Evolutionary conservation across 2,329 filamentous ascomycete species (phyloP), one percentile per base, ranked within the genome.

Genomic region (Verticillium isaacii): DNA sequence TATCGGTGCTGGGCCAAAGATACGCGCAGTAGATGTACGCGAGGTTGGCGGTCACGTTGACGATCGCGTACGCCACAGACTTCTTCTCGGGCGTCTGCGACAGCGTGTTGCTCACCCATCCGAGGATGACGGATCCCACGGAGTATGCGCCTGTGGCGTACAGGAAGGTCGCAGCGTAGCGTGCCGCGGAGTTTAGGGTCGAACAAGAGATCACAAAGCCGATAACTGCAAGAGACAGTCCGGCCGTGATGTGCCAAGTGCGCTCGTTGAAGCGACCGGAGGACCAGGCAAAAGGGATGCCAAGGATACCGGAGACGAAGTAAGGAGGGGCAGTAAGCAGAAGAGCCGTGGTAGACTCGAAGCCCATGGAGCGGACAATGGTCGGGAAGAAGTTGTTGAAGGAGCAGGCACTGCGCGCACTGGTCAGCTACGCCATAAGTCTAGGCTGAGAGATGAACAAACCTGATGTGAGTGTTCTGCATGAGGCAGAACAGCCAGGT

Each of bases 81-180:
- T 88, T 85, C 75, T 92, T 92, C 4, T 89, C 86, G 0, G 89
- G 88, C 3, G 90, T 90, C n/a, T 89, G 82, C 1, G 89, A 89
- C 59, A 94, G 81, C 1, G 87, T 89, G 70, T 90, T 91, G 56
- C 84, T 86, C 65, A 93, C 92, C 91, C 91, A 95, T 2, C 87
- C 84, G 4, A 91, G 77, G 1, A 63, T 50, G 9, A 56, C 34
- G 34, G 56, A 58, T 36, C 59, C 61, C 14, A 63, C 54, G 29
- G 56, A 59, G 59, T 63, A 63, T 12, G 58, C 56, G 5, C 61
- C 61, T 1, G 59, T 63, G 11, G 59, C 56, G 23, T 63, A 64
- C 7, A 61, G 36, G 25, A 45, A 64, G 66, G 57, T 60, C 71
- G 63, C 56, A 8, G 58, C 39, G 32, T 64, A 64, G 6, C 63